phyloP scores from a whole-genome alignment of 306 rosid genomes.

The Cucurbita maxima region DNA sequence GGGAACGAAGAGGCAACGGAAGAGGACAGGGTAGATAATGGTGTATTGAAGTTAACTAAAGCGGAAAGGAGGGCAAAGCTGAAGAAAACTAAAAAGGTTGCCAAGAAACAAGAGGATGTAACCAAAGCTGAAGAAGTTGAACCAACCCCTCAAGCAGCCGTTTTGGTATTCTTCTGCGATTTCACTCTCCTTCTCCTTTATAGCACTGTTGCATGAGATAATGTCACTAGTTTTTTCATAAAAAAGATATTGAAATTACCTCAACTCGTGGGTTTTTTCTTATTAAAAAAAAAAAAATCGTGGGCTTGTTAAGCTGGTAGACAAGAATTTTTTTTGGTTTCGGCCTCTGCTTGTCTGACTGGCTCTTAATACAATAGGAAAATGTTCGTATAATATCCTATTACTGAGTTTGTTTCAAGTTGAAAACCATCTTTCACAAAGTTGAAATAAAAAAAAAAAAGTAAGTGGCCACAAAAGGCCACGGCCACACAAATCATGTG shows the following conservation, averaged over 20 bases:
- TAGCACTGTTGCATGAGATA: not conserved
- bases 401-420: not conserved
- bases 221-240: too few species aligned
- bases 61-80: constrained; percentile 77
- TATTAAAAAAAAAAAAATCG: not conserved
- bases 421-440: not conserved
- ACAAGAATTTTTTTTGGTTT: not conserved
- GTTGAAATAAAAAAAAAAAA: too few species aligned
- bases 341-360: not conserved
- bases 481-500: too few species aligned
- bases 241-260: not conserved
- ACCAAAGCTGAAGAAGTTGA: constrained; percentile 26
- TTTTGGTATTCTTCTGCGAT: constrained; percentile 37
- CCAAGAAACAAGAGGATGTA: constrained; percentile 53
- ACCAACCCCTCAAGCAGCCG: constrained; percentile 65
- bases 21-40: constrained; percentile 18
- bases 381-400: not conserved
- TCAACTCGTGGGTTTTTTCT: not conserved
- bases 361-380: not conserved
- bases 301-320: not conserved
- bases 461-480: too few species aligned
- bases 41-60: constrained; percentile 56
- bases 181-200: not conserved
- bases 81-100: constrained; percentile 56
- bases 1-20: constrained; percentile 17